phyloP scores from a whole-genome alignment of 371 early-diverging fungal genomes.

The Haplosporangium sp. region DNA sequence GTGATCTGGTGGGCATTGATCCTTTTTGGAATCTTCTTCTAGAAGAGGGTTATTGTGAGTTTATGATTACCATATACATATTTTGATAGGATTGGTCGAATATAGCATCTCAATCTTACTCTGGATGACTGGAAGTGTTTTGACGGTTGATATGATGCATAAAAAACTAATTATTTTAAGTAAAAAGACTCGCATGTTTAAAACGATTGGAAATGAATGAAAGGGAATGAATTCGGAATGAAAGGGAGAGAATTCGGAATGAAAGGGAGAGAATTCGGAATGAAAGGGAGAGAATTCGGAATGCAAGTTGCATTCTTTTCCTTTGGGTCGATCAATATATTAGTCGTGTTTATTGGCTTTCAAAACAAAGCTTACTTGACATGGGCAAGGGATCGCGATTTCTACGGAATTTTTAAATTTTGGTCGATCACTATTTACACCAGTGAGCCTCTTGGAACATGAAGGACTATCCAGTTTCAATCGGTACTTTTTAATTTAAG shows the following conservation, averaged over 20 bases:
- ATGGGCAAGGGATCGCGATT: slow-evolving; percentile 2
- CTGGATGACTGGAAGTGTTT: too few relatives aligned
- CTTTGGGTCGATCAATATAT: too few relatives aligned
- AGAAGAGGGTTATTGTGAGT: not conserved
- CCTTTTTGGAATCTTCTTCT: slow-evolving; percentile 1
- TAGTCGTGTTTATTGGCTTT: too few relatives aligned
- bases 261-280: slow-evolving; percentile 4
- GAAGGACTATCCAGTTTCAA: not conserved
- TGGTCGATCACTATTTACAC: slow-evolving; percentile 12
- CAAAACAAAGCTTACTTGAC: too few relatives aligned
- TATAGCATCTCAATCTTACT: too few relatives aligned
- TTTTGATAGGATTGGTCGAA: too few relatives aligned
- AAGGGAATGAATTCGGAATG: slow-evolving; percentile 2
- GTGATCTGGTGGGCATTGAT: slow-evolving; percentile 29
- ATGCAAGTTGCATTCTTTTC: not conserved
- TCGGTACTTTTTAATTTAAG: not conserved
- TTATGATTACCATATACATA: not conserved
- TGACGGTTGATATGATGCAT: too few relatives aligned
- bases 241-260: not conserved
- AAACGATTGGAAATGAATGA: slow-evolving; percentile 1
- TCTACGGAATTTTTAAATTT: slow-evolving; percentile 7
- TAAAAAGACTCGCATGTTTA: too few relatives aligned
- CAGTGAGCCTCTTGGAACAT: not conserved
- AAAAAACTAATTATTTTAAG: too few relatives aligned
- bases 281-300: not conserved